Conservation (phyloP, 2,329 filamentous ascomycete genomes). For the Penicillium psychrosexuale region DNA sequence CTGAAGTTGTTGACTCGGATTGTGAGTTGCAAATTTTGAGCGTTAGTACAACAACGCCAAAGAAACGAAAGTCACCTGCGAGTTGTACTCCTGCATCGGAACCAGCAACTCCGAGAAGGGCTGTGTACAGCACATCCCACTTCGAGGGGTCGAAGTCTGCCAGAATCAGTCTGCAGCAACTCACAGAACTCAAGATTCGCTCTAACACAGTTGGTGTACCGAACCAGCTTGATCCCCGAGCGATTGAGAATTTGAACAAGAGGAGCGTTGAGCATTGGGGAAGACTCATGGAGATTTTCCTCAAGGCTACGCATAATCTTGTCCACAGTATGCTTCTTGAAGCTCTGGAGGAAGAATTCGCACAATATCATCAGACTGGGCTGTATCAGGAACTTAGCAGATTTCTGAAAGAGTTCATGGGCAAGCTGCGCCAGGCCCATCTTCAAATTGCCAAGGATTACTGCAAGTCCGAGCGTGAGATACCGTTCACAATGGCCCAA, state of each 20-base stretch:
- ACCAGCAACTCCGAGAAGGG: background rate
- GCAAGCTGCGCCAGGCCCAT: constrained; percentile 38
- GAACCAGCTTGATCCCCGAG: constrained; percentile 57
- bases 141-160: constrained; percentile 22
- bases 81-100: background rate
- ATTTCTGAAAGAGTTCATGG: constrained; percentile 49
- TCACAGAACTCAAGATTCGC: constrained; percentile 17
- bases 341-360: constrained; percentile 45
- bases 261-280: constrained; percentile 60
- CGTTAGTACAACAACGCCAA: background rate
- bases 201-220: constrained; percentile 59
- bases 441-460: constrained; percentile 49
- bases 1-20: constrained; percentile 27
- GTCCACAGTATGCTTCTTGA: constrained; percentile 40
- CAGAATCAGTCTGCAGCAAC: background rate
- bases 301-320: constrained; percentile 29
- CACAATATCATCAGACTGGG: constrained; percentile 34
- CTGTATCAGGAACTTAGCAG: constrained; percentile 35
- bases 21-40: constrained; percentile 22
- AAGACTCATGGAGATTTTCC: constrained; percentile 47
- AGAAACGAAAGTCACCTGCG: constrained; percentile 24
- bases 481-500: constrained; percentile 55
- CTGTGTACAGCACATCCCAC: constrained; percentile 2
- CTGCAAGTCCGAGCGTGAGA: constrained; percentile 53
- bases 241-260: constrained; percentile 58